A percentile compares a stretch with the other conserved stretches of the same genome.
phyloP scores from a whole-genome alignment of 2,329 filamentous ascomycete species.

The Colletotrichum sublineola region DNA sequence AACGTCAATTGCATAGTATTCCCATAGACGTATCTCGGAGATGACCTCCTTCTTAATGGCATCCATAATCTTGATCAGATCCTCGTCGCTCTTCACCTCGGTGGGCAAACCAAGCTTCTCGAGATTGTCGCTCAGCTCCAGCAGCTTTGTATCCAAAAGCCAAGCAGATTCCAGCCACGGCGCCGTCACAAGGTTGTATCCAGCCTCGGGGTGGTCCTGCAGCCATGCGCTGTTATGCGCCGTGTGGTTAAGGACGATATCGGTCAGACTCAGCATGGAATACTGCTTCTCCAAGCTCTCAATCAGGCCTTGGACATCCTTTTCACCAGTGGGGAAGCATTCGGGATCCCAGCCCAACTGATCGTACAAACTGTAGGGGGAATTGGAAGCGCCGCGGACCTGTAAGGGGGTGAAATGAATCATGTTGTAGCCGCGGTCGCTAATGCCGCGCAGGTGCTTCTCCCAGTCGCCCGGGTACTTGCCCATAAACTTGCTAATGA shows the following conservation, averaged over 20 bases:
- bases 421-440: slow-evolving; percentile 96
- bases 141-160: slow-evolving; percentile 70
- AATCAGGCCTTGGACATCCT: slow-evolving; percentile 83
- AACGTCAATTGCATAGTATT: slow-evolving; percentile 90
- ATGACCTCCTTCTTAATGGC: slow-evolving; percentile 86
- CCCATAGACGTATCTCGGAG: slow-evolving; percentile 84
- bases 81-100: slow-evolving; percentile 76
- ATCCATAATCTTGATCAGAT: slow-evolving; percentile 85
- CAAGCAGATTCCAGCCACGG: slow-evolving; percentile 79
- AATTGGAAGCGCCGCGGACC: slow-evolving; percentile 89
- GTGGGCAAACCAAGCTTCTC: slow-evolving; percentile 80
- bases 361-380: slow-evolving; percentile 96
- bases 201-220: slow-evolving; percentile 92
- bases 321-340: slow-evolving; percentile 87
- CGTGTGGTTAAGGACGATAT: slow-evolving; percentile 98
- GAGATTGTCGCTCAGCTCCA: slow-evolving; percentile 85
- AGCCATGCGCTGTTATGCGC: slow-evolving; percentile 97
- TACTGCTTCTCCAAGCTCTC: slow-evolving; percentile 86
- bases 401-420: slow-evolving; percentile 97
- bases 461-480: slow-evolving; percentile 92
- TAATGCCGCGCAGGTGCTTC: slow-evolving; percentile 87
- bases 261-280: slow-evolving; percentile 88
- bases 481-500: slow-evolving; percentile 98
- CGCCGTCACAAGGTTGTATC: slow-evolving; percentile 93
- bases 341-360: slow-evolving; percentile 87